Base-by-base conservation (phyloP, 176 grass and related monocot genomes). In the Tillandsia leiboldiana region DNA sequence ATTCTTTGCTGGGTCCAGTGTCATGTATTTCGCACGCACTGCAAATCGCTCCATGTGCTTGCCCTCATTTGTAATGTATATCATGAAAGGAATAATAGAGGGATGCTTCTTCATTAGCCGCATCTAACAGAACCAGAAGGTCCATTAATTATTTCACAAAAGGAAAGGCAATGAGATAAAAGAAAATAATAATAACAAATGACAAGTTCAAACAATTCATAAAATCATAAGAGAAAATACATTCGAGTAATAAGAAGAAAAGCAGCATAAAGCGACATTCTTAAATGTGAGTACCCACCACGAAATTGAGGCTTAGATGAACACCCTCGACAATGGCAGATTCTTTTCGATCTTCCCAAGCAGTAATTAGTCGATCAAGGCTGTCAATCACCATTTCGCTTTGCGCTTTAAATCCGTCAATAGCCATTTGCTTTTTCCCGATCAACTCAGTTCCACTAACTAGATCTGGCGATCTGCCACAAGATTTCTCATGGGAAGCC, bases 321-420 rank as follows among this genome's bases (percentile, higher is more conserved):
- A 96, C 92, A 75, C 92, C 92, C 75, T 96, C 92, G 22, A 96
- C 73, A 29, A 96, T 80, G 66, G 88, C 85, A 1, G 92, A 96
- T 82, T 96, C 92, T 78, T 83, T 96, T 58, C 74, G 67, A 82
- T 91, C 78, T 86, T 96, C 88, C 92, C 88, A 96, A 0, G 83
- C 77, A 67, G 83, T 88, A 77, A 96, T 91, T 50, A 96, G 73
- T 3, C 92, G 79, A 70, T 96, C 88, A 77, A 96, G 81, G 74
- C 92, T 96, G 70, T 96, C 88, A 50, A 96, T 96, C 12, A 96
- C 92, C 92, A 96, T 96, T 67, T 96, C 92, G 50, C 88, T 78
- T 73, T 96, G 92, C 75, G 92, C 92, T 73, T 96, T 96, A 58
- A 86, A 96, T 58, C 92, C 92, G 74, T 96, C 88, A 27, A 96